phyloP scores from a whole-genome alignment of 2,329 filamentous ascomycete species.

The Alternaria ethzedia region DNA sequence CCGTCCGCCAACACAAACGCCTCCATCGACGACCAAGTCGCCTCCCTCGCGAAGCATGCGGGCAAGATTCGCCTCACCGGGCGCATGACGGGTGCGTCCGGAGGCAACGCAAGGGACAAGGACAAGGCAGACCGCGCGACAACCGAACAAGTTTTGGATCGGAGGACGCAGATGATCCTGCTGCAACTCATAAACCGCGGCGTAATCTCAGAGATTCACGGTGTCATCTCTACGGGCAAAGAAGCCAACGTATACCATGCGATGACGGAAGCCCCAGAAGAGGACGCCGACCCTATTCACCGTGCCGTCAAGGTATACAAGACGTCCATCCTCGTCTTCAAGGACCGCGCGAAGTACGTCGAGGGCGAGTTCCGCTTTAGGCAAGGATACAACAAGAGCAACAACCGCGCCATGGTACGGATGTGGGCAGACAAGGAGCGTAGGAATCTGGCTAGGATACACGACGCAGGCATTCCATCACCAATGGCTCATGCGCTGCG shows the following conservation, averaged over 20 bases:
- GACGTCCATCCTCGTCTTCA: conserved; percentile 96
- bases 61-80: conserved; percentile 80
- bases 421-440: conserved; percentile 99
- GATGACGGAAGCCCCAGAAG: conserved; percentile 65
- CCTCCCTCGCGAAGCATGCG: conserved; percentile 82
- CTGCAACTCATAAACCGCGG: conserved; percentile 95
- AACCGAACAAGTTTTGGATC: conserved; percentile 92
- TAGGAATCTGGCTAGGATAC: conserved; percentile 85
- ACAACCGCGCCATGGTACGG: conserved; percentile 96
- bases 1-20: conserved; percentile 80
- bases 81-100: conserved; percentile 59
- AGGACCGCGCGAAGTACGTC: conserved; percentile 95
- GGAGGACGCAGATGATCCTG: conserved; percentile 91
- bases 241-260: conserved; percentile 98
- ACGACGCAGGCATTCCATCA: conserved; percentile 84
- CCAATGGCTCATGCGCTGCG: conserved; percentile 89
- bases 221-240: conserved; percentile 94
- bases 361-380: conserved; percentile 93
- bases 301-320: conserved; percentile 99
- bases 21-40: conserved; percentile 85
- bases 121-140: conserved; percentile 95
- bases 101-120: conserved; percentile 61
- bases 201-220: conserved; percentile 88
- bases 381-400: conserved; percentile 89
- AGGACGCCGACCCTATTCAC: conserved; percentile 61